Base-by-base conservation (phyloP, 352 stramenopile species). In the Phytophthora hibernalis region DNA sequence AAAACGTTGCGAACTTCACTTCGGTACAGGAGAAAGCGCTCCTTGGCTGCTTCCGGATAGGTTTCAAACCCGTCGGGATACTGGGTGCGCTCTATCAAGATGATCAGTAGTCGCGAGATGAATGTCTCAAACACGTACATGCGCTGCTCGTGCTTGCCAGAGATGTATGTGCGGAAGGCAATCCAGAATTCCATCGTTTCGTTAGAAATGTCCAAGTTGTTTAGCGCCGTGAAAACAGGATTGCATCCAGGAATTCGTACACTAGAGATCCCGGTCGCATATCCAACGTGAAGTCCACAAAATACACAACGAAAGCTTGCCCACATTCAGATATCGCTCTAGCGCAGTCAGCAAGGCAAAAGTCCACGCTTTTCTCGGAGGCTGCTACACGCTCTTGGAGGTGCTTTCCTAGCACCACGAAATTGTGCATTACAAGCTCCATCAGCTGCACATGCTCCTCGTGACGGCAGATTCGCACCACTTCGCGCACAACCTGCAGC, bases 161-260 rank as follows among this genome's bases (percentile, higher is more conserved):
- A 91, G 30, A 94, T 68, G 54, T 94, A 94, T 9, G 64, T 48
- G 24, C 85, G 77, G 33, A 94, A 93, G 35, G 89, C 77, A 63
- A 94, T 89, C 86, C 86, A 94, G 28, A 94, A 94, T 10, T 86
- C 77, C 83, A 92, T 94, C 18, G 82, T 94, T 59, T 87, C 83
- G 47, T 92, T 92, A 6, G 86, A 92, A 16, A 86, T 77, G 8
- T 87, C 63, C 26, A 94, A 64, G 54, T 92, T 77, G 48, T 82
- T 78, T 24, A 89, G 33, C 8, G 80, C 74, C 12, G 86, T 94
- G 59, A 93, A 92, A 74, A 84, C 15, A 94, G 45, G 20, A 94
- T 73, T 15, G 76, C 82, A 8, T 91, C 79, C 22, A 94, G 56
- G 50, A 94, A 93, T 68, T 90, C 82, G 63, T 91, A 90, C 24